A percentile compares a stretch with the other conserved stretches of the same genome.
Evolutionary conservation across 1,139 yeast genomes (phyloP).

Genomic region (Pichia sp.): DNA sequence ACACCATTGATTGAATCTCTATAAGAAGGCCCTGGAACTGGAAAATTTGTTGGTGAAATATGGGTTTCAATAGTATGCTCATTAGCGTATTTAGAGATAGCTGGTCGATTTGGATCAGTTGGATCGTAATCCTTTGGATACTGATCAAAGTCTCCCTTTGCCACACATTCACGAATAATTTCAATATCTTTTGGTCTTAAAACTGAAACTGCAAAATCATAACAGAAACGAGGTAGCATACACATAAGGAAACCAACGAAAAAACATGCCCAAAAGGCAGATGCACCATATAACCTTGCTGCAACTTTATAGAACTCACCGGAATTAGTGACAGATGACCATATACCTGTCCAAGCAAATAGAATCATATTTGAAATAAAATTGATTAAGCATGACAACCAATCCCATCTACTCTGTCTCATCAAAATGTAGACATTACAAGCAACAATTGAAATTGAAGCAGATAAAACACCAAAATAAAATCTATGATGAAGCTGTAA

Average conservation of each 20-base stretch:
- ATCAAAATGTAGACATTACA: constrained; percentile 73
- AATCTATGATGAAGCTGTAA: constrained; percentile 71
- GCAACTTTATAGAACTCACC: constrained; percentile 75
- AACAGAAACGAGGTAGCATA: constrained; percentile 67
- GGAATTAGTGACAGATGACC: constrained; percentile 58
- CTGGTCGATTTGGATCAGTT: constrained; percentile 44
- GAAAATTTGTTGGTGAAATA: constrained; percentile 35
- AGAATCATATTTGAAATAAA: constrained; percentile 59
- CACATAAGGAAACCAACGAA: constrained; percentile 66
- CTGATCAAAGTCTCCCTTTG: constrained; percentile 44
- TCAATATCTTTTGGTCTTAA: constrained; percentile 75
- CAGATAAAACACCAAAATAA: constrained; percentile 76
- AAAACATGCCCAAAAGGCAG: constrained; percentile 76
- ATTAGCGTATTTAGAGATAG: constrained; percentile 43
- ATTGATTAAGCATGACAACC: constrained; percentile 63
- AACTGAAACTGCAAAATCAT: constrained; percentile 55
- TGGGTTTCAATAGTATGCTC: constrained; percentile 59
- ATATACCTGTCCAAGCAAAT: constrained; percentile 86
- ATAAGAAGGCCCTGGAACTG: constrained; percentile 27
- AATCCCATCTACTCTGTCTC: constrained; percentile 93
- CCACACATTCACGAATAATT: constrained; percentile 71
- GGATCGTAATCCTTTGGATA: constrained; percentile 55
- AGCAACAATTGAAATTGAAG: constrained; percentile 69
- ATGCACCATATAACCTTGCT: constrained; percentile 61
- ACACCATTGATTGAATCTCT: constrained; percentile 32